These are phyloP conservation scores for Primulina tabacum DNA, from an alignment of 257 asterid species.

Conservation along the genomic window DNA sequence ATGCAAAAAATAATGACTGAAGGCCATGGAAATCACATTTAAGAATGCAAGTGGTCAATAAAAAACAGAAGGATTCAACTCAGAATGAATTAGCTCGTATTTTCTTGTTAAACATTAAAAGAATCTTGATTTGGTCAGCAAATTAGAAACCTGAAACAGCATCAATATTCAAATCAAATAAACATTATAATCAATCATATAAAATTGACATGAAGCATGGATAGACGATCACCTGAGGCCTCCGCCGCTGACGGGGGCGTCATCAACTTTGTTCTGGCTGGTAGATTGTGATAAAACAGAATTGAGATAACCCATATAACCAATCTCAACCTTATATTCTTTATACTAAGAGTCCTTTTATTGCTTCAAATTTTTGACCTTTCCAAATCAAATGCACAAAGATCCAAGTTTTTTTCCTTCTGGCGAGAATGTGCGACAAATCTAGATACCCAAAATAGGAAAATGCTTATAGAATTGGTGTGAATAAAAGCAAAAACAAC, in stretches of 20 bases:
- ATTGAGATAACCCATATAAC: conserved; percentile 79
- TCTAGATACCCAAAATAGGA: conserved; percentile 17
- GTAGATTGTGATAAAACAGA: conserved; percentile 70
- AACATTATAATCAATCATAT: not conserved
- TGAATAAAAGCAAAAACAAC: conserved; percentile 13
- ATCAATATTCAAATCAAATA: not conserved
- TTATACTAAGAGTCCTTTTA: conserved; percentile 12
- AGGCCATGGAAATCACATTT: not conserved
- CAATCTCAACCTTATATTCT: conserved; percentile 25
- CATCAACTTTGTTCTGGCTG: conserved; percentile 62
- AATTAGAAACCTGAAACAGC: not conserved
- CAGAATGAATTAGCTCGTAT: not conserved
- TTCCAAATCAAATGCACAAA: conserved; percentile 20
- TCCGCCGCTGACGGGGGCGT: conserved; percentile 92
- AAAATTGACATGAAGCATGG: conserved; percentile 8
- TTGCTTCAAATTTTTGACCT: conserved; percentile 21
- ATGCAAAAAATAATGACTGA: conserved; percentile 3
- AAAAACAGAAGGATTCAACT: not conserved
- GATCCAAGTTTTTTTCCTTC: conserved; percentile 21
- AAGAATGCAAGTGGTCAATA: not conserved
- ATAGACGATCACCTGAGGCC: conserved; percentile 67
- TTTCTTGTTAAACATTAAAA: not conserved
- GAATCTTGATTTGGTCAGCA: not conserved
- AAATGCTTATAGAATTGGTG: conserved; percentile 20
- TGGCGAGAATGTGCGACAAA: conserved; percentile 12